Conservation (phyloP, 2,329 filamentous ascomycete species). For the Diplodia sapinea region DNA sequence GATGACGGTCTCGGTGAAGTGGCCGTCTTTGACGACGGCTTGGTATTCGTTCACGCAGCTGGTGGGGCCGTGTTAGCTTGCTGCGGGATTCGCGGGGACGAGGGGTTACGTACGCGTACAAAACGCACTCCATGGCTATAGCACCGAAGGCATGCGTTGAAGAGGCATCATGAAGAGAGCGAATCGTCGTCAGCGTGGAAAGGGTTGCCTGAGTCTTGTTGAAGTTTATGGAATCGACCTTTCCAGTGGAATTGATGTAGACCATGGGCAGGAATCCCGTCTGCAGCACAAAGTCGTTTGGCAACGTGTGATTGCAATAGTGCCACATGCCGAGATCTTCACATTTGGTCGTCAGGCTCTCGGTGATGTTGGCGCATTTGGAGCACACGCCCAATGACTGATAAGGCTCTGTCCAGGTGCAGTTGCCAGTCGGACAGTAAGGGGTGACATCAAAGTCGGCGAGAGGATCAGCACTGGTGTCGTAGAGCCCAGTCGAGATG, state of each 20-base stretch:
- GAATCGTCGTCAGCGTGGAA: neutral
- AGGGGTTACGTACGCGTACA: slow-evolving; percentile 1
- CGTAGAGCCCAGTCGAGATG: slow-evolving; percentile 5
- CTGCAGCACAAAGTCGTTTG: slow-evolving; percentile 4
- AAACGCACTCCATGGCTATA: slow-evolving; percentile 17
- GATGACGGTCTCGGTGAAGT: slow-evolving; percentile 3
- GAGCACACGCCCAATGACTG: slow-evolving; percentile 30
- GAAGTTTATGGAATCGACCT: neutral
- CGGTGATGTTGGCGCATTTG: slow-evolving; percentile 31
- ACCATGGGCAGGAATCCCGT: neutral
- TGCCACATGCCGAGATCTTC: neutral
- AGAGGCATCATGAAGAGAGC: slow-evolving; percentile 8
- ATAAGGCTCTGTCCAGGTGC: slow-evolving; percentile 31
- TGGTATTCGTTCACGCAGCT: slow-evolving; percentile 20
- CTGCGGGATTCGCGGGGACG: neutral
- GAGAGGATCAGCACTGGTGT: neutral
- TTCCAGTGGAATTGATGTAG: neutral
- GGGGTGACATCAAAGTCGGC: slow-evolving; percentile 13
- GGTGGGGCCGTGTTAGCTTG: neutral
- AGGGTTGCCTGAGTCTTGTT: slow-evolving; percentile 9
- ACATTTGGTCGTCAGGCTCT: slow-evolving; percentile 9
- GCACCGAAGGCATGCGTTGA: neutral
- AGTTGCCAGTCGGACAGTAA: slow-evolving; percentile 32
- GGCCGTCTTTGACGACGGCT: neutral
- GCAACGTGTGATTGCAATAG: slow-evolving; percentile 2